Evolutionary conservation across 768 basidiomycete species (phyloP).

Genomic region (Rhodosporidiobolus odoratus): DNA sequence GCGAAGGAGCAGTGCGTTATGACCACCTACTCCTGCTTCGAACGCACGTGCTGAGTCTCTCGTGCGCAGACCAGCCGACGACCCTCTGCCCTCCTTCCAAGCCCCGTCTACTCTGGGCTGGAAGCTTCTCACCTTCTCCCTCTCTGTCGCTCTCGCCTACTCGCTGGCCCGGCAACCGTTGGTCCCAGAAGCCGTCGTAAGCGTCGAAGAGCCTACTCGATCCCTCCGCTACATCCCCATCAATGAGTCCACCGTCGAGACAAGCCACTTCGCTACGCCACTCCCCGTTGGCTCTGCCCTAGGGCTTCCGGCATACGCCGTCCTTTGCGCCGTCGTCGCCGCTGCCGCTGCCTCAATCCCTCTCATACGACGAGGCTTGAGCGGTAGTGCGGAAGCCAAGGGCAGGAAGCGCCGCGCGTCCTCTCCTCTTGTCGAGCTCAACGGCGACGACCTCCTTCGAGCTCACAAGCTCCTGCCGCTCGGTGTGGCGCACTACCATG

Average conservation of each 20-base stretch:
- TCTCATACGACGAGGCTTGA: background rate
- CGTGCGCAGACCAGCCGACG: background rate
- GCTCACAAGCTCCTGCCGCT: constrained; percentile 1
- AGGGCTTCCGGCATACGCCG: background rate
- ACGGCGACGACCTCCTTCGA: constrained; percentile 10
- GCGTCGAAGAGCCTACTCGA: background rate
- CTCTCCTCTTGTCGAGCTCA: constrained; percentile 22
- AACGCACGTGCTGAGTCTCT: background rate
- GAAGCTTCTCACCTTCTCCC: constrained; percentile 20
- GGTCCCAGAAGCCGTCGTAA: background rate
- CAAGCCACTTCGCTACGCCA: constrained; percentile 19
- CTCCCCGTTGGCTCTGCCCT: constrained; percentile 6
- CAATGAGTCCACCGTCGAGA: constrained; percentile 3
- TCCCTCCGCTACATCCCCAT: background rate
- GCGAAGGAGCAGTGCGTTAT: too few relatives aligned
- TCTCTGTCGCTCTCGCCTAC: constrained; percentile 9
- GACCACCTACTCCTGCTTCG: background rate
- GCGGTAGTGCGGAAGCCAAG: background rate
- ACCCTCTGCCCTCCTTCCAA: background rate
- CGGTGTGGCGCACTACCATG: background rate
- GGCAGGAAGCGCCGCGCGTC: background rate
- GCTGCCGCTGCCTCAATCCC: background rate
- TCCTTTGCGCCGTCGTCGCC: background rate
- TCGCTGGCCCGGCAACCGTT: background rate
- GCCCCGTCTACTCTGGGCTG: background rate